Base-by-base conservation (phyloP, 306 rosid species). In the Quercus suber region DNA sequence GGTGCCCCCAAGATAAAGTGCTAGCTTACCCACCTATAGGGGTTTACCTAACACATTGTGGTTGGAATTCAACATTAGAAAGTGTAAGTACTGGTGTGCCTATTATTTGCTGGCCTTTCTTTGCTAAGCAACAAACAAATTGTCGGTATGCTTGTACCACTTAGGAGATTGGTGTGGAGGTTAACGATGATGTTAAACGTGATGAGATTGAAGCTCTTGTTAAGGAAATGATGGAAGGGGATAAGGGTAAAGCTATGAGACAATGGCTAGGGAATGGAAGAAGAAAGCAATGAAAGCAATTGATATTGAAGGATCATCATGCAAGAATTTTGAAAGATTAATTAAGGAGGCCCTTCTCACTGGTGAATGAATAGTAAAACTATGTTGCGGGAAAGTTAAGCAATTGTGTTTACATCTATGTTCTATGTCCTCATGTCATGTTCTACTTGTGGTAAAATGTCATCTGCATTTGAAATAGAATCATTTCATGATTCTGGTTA, bases 71-170 rank as follows among this genome's bases (percentile, higher is more conserved):
- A 8, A 76, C 28, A 0, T 3, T 76, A 28, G 88, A 85, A 73
- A 63, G 67, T 51, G 13, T 85, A 4, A 27, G 75, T 60, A 45
- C 25, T 6, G 86, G 86, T 51, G 78, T 85, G 70, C 86, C 80
- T 52, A 4, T 85, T 6, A 82, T 85, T 53, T 79, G 82, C 12
- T 85, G 86, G 88, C 88, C 88, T 14, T 85, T 85, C 63, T 82
- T 82, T 28, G 78, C 75, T 4, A 78, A 85, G 15, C 86, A 85
- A 3, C 82, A 79, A 52, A 59, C 84, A 0, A 84, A 80, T 45
- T 72, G 84, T 69, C 21, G 76, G 1, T 86, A 65, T 43, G 82
- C 84, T 35, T 79, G 82, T 58, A 53, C 20, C 1, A 3, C 10
- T 20, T 86, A 80, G 86, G 84, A 43, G 8, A 77, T 76, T 73